Conservation (phyloP, 1,284 basidiomycete genomes). For the Cutaneotrichosporon sp. region DNA sequence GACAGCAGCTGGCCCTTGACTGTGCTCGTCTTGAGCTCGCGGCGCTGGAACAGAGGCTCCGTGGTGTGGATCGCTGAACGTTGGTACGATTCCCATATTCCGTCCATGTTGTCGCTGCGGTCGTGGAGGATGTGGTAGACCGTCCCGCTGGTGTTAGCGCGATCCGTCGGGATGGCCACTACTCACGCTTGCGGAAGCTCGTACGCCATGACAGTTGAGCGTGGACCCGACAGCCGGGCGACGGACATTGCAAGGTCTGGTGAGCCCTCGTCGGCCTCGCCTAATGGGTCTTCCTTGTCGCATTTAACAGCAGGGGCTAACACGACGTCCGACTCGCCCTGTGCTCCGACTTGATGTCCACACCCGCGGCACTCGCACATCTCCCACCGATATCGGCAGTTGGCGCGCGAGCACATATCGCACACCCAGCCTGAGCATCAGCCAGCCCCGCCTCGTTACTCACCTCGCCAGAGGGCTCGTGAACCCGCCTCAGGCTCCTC, state of each 20-base stretch:
- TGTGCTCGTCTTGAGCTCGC: conserved; percentile 22
- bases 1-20: conserved; percentile 29
- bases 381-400: conserved; percentile 43
- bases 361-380: conserved; percentile 26
- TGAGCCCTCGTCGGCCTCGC: conserved; percentile 3
- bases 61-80: conserved; percentile 21
- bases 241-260: neutral
- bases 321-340: conserved; percentile 5
- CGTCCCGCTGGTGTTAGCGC: conserved; percentile 19
- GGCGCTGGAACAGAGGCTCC: conserved; percentile 33
- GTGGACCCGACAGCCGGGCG: neutral
- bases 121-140: conserved; percentile 33
- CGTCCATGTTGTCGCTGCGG: conserved; percentile 13
- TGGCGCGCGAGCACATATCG: conserved; percentile 35
- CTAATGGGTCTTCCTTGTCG: neutral
- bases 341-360: conserved; percentile 3
- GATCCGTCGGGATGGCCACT: too few relatives aligned
- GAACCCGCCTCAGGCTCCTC: conserved; percentile 18
- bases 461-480: conserved; percentile 31
- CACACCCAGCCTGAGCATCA: conserved; percentile 45
- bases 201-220: conserved; percentile 13
- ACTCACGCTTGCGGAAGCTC: conserved; percentile 11
- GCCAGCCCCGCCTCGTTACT: conserved; percentile 15
- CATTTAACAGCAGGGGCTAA: neutral
- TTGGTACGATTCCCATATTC: conserved; percentile 33